Evolutionary conservation across 352 stramenopile species (phyloP), one percentile per base, ranked within the genome.

Genomic region (Aphanomyces euteiches): DNA sequence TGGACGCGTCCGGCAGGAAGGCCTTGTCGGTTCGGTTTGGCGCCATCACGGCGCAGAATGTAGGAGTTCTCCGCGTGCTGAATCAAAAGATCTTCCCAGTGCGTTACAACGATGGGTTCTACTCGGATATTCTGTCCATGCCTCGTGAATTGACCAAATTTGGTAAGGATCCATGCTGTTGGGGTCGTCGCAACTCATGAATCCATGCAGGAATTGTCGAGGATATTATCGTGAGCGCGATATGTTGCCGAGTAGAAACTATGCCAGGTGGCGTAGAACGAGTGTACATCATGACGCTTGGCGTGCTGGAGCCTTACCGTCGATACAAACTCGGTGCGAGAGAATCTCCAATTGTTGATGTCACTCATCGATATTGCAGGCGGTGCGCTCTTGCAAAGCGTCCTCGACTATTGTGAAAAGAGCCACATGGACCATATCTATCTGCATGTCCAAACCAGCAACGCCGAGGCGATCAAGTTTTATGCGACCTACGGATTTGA

Each of bases 251-350:
- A 37, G 68, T 95, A 48, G 90, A 98, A 77, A 64, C 63, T 65
- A 64, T 43, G 54, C 67, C 67, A 3, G 43, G 72, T 39, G 48
- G 54, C 3, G 59, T 80, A 54, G 63, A 79, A 45, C 79, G 85
- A 66, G 81, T 95, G 7, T 98, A 98, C 75, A 97, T 98, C 63
- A 98, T 98, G 93, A 98, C 93, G 37, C 80, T 98, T 2, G 93
- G 88, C 28, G 89, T 98, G 10, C 73, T 98, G 37, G 87, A 91
- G 39, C 76, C 81, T 21, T 98, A 97, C 77, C 85, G 92, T 15
- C 82, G 90, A 36, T 79, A 80, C 53, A 77, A 75, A 45, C 90
- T 98, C 72, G 87, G 89, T 70, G 81, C 72, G 65, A 39, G 5
- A 13, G 38, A 17, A 17, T 3, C 13, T 3, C 28, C 17, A 53